phyloP scores from a whole-genome alignment of 495 filamentous ascomycete species.

The Daldinia childiae region DNA sequence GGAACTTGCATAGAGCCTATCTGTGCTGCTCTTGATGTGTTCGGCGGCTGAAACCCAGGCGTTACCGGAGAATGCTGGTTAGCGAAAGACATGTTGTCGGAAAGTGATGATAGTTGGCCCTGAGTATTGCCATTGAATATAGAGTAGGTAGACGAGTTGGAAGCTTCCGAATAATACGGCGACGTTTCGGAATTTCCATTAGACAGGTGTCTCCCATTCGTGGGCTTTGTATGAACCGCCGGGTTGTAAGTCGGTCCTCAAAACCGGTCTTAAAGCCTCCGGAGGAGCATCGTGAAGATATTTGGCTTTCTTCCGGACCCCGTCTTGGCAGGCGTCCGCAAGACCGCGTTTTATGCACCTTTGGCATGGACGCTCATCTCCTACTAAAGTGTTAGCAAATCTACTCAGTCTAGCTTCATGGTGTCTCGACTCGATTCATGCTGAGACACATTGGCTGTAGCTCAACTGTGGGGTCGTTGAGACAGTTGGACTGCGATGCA shows the following conservation, averaged over 20 bases:
- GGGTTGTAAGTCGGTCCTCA: conserved; percentile 66
- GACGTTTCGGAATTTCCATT: conserved; percentile 43
- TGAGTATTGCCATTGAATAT: conserved; percentile 51
- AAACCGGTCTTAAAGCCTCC: conserved; percentile 67
- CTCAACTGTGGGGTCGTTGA: conserved; percentile 34
- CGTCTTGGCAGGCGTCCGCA: conserved; percentile 90
- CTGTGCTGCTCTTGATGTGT: conserved; percentile 46
- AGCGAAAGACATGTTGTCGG: conserved; percentile 63
- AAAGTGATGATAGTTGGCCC: conserved; percentile 46
- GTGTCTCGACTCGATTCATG: conserved; percentile 26
- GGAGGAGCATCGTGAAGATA: conserved; percentile 96
- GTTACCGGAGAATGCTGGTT: conserved; percentile 75
- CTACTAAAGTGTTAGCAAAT: conserved; percentile 46
- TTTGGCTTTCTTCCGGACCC: conserved; percentile 97
- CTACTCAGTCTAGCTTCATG: conserved; percentile 3
- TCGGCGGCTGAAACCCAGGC: conserved; percentile 67
- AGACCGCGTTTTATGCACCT: conserved; percentile 93
- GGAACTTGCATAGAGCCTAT: conserved; percentile 47
- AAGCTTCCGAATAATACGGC: conserved; percentile 44
- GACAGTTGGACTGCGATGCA: conserved; percentile 34
- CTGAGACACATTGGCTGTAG: conserved; percentile 18
- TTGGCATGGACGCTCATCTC: conserved; percentile 87
- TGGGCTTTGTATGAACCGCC: conserved; percentile 46
- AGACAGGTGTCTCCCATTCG: conserved; percentile 47
- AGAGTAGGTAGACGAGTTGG: conserved; percentile 45